These are phyloP conservation scores for Colletotrichum somersetense DNA, from an alignment of 2,329 filamentous ascomycete species.

Conservation along the genomic window DNA sequence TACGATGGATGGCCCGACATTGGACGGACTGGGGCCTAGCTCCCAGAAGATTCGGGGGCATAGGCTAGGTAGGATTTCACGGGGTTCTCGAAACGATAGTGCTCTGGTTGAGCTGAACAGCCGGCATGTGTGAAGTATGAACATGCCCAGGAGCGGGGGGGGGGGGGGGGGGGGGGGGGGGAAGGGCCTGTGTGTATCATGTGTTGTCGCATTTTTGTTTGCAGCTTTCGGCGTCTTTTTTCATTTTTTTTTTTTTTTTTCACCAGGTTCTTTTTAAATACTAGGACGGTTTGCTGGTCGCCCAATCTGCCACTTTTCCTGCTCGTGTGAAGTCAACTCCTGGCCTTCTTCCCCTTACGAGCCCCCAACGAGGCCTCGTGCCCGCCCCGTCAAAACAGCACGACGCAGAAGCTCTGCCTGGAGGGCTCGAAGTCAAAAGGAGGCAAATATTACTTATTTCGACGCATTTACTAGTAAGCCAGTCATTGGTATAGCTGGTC, in stretches of 20 bases:
- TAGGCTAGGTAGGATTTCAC: too few relatives aligned
- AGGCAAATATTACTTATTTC: too few relatives aligned
- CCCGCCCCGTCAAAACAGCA: too few relatives aligned
- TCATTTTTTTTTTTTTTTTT: neutral
- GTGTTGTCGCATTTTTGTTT: neutral
- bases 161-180: too few relatives aligned
- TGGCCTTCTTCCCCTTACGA: too few relatives aligned
- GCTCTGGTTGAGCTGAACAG: neutral
- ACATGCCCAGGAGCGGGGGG: neutral
- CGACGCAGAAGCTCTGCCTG: neutral
- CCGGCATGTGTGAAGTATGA: neutral
- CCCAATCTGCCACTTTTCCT: neutral
- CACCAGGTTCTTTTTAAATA: too few relatives aligned
- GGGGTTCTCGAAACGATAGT: neutral
- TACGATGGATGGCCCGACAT: neutral
- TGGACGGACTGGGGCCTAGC: neutral
- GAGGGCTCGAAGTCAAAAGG: too few relatives aligned
- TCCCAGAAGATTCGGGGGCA: neutral
- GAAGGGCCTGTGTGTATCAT: neutral
- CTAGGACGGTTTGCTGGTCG: neutral
- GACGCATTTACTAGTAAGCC: too few relatives aligned
- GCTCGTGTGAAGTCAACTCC: too few relatives aligned
- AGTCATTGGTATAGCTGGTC: too few relatives aligned
- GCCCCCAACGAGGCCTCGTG: too few relatives aligned
- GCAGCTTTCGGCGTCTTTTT: slow-evolving; percentile 1